Evolutionary conservation across 2,329 filamentous ascomycete species (phyloP), one percentile per base, ranked within the genome.

Genomic region (Cyphellophora attinorum): DNA sequence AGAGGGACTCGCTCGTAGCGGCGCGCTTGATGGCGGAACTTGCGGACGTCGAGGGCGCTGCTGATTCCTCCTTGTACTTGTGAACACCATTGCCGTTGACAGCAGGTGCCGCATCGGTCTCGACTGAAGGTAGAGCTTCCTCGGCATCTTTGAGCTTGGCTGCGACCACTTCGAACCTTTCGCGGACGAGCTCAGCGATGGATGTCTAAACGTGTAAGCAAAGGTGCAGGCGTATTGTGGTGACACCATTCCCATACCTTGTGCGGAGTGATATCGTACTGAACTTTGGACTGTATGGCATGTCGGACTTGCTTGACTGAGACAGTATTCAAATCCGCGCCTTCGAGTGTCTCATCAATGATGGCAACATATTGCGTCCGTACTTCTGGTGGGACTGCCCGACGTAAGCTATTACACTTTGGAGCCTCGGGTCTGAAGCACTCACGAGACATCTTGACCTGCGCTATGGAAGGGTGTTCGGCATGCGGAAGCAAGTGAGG

Each of bases 101-200:
- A 18, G 50, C 45, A 10, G 34, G 5, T 5, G 42, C 35, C 6
- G 42, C 39, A 18, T 37, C 34, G 2, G 41, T 17, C 17, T 51
- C 46, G 18, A 46, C 41, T n/a, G 44, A 46, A 32, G 57, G 54
- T 19, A 49, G 40, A 29, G 46, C 61, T 14, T 58, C 52, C 30
- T 47, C 59, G 38, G 55, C 52, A 12, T 57, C 58, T 47, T 60
- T 61, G 27, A 58, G 58, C 27, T 62, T 59, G 17, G 70, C 67
- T 32, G 73, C 74, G 47, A 80, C 72, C 37, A 78, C 72, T 51
- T 86, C 81, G 56, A 86, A 86, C 12, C 81, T 76, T 46, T 74
- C 69, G 60, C 81, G 78, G 36, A 86, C 85, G 31, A 86, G 65
- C 33, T 64, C 64, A 54, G 84, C 84, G 57, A 85, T 79, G 11